Evolutionary conservation across 1,284 basidiomycete genomes (phyloP).

Genomic region (Sanghuangporus baumii): DNA sequence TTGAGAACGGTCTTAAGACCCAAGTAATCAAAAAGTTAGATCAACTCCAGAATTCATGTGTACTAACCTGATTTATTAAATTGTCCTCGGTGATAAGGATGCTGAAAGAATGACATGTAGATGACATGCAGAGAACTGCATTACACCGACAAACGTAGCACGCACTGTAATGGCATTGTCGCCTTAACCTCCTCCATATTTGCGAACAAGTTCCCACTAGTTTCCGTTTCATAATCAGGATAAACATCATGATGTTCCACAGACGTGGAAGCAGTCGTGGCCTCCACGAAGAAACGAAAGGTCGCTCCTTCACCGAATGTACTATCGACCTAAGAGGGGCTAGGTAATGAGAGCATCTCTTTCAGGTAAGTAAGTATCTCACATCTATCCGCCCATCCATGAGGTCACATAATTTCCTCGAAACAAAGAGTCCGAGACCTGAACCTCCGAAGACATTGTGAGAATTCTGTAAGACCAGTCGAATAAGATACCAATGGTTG

Average conservation of each 20-base stretch:
- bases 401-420: constrained; percentile 26
- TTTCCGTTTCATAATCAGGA: neutral
- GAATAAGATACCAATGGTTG: neutral
- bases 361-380: neutral
- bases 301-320: constrained; percentile 24
- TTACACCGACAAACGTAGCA: neutral
- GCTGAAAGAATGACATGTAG: constrained; percentile 3
- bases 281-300: constrained; percentile 26
- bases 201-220: neutral
- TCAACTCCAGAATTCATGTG: neutral
- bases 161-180: constrained; percentile 10
- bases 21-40: neutral
- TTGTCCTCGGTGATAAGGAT: constrained; percentile 27
- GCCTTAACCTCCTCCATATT: constrained; percentile 2
- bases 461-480: constrained; percentile 18
- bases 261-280: constrained; percentile 15
- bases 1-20: constrained; percentile 23
- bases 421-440: constrained; percentile 26
- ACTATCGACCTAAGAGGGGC: constrained; percentile 20
- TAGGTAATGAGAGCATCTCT: neutral
- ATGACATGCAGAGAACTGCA: neutral
- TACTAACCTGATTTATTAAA: constrained; percentile 23
- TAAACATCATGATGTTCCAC: constrained; percentile 1
- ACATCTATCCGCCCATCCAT: constrained; percentile 27
- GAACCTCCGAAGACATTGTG: constrained; percentile 27